Base-by-base conservation (phyloP, 352 stramenopile genomes). In the Phytophthora syringae region DNA sequence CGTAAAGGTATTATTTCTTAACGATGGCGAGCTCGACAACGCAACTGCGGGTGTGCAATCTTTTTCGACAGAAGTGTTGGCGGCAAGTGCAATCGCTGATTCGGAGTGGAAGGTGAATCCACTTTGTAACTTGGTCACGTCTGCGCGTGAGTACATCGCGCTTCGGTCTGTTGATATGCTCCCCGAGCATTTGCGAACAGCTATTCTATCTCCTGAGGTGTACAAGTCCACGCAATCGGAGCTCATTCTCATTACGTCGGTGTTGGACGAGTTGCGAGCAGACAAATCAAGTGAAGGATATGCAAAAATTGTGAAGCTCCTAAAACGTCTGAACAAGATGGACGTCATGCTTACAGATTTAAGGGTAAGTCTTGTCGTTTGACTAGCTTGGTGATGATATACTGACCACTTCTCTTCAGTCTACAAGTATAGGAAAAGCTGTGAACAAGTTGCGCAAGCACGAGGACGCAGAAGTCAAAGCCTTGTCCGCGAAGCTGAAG, bases 381-480 rank as follows among this genome's bases (percentile, higher is more conserved):
- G 6, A 52, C 18, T 27, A 39, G 21, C n/a, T n/a, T 34, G 48
- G 20, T 40, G 20, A n/a, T 13, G 28, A 28, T 37, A 49, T 48
- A 58, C 40, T 71, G 47, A 70, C 12, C 47, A 40, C 4, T 43
- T 47, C 16, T 52, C 0, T 64, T 22, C 47, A 93, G 85, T 84
- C 82, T 12, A 96, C 88, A 2, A 93, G 86, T 44, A 94, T 96
- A 47, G 86, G 86, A 12, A 94, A 95, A 70, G 77, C 79, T 42
- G 79, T 96, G 3, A 93, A 94, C 72, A 94, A 93, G 59, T 68
- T 96, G 18, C 82, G 86, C 18, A 96, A 95, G 57, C 77, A 96
- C 47, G 74, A 85, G 10, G 56, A 92, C 43, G 21, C 54, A n/a
- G 70, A 82, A 15, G 64, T 94, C 20, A 80, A 83, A 24, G 25